A percentile compares a stretch with the other conserved stretches of the same genome.
phyloP scores from a whole-genome alignment of 2,329 filamentous ascomycete genomes.

The Dactylellina parvicollis region DNA sequence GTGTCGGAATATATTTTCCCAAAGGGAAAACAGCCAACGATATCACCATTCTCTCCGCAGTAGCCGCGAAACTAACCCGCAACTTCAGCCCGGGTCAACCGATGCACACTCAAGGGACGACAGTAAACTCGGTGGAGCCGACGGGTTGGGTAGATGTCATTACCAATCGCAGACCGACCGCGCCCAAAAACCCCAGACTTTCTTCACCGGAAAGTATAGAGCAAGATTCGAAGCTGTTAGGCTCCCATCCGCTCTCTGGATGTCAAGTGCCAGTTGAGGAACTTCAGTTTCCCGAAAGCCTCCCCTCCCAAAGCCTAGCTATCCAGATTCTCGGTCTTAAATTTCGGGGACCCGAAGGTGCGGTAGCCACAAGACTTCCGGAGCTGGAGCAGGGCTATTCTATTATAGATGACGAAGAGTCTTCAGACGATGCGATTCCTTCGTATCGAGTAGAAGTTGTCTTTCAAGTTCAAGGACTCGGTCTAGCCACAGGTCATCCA shows the following conservation, averaged over 20 bases:
- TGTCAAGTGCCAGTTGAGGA: conserved; percentile 68
- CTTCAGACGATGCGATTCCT: conserved; percentile 65
- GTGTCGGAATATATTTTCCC: conserved; percentile 69
- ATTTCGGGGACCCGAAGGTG: conserved; percentile 63
- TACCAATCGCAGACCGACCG: conserved; percentile 61
- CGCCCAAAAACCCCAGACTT: conserved; percentile 66
- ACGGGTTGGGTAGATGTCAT: conserved; percentile 50
- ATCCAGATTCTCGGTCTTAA: conserved; percentile 42
- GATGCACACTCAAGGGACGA: background rate
- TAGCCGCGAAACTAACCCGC: conserved; percentile 56
- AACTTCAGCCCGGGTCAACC: background rate
- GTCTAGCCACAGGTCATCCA: conserved; percentile 58
- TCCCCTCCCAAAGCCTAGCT: conserved; percentile 64
- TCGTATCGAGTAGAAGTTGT: conserved; percentile 56
- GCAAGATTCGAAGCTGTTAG: conserved; percentile 70
- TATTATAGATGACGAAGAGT: conserved; percentile 65
- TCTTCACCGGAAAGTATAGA: conserved; percentile 72
- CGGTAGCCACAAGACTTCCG: background rate
- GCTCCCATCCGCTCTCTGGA: conserved; percentile 65
- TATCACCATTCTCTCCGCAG: conserved; percentile 67
- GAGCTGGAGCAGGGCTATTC: conserved; percentile 25
- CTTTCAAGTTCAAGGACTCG: conserved; percentile 60
- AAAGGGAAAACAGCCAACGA: conserved; percentile 64
- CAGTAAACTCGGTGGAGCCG: conserved; percentile 14
- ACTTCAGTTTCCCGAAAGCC: conserved; percentile 72